A percentile compares a stretch with the other conserved stretches of the same genome.
These are phyloP conservation scores for Pseudonitzschia pungens DNA, from an alignment of 108 stramenopile species.

Conservation along the genomic window DNA sequence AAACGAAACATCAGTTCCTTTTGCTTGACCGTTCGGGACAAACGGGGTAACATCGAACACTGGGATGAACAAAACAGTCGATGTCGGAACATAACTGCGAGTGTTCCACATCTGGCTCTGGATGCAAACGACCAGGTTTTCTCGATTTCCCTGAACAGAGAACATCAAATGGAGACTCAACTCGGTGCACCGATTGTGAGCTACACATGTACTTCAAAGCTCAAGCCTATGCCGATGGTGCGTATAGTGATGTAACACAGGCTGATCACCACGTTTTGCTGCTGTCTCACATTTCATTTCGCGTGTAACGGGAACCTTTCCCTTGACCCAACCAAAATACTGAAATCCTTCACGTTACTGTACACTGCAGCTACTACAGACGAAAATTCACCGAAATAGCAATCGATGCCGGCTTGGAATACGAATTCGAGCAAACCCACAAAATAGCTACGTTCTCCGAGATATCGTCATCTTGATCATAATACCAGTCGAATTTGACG, in stretches of 20 bases:
- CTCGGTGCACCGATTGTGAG: slow-evolving; percentile 30
- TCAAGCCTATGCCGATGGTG: slow-evolving; percentile 62
- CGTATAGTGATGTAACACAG: slow-evolving; percentile 4
- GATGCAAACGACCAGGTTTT: slow-evolving; percentile 31
- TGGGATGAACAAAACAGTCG: slow-evolving; percentile 22
- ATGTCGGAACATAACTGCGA: slow-evolving; percentile 6
- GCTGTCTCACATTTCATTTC: background rate
- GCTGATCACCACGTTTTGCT: background rate
- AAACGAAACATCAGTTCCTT: slow-evolving; percentile 27
- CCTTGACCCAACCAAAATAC: background rate
- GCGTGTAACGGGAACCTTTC: background rate
- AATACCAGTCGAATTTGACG: slow-evolving; percentile 51
- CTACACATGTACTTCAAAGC: slow-evolving; percentile 39
- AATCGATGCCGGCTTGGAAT: slow-evolving; percentile 39
- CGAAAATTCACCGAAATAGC: slow-evolving; percentile 32
- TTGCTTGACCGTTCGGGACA: slow-evolving; percentile 25
- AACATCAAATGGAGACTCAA: background rate
- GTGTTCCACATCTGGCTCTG: slow-evolving; percentile 9
- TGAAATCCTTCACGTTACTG: background rate
- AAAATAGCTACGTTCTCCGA: slow-evolving; percentile 30
- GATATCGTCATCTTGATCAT: slow-evolving; percentile 53
- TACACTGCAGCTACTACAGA: slow-evolving; percentile 47
- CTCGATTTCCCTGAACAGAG: slow-evolving; percentile 16
- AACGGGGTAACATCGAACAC: slow-evolving; percentile 22
- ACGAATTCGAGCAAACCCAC: slow-evolving; percentile 63